phyloP scores from a whole-genome alignment of 2,329 filamentous ascomycete species.

The Ceratocystis variospora region DNA sequence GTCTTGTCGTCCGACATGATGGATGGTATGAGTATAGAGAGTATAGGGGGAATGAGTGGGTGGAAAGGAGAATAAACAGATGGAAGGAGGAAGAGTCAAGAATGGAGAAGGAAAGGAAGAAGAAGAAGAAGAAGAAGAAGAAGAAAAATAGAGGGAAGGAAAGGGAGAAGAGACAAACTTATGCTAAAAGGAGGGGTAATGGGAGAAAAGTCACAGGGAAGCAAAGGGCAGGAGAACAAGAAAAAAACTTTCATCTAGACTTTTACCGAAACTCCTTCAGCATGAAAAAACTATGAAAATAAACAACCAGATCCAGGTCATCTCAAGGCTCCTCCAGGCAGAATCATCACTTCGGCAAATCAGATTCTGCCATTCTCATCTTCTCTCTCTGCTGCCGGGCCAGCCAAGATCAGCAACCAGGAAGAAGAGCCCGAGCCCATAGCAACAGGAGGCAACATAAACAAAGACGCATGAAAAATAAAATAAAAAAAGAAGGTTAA shows the following conservation, averaged over 20 bases:
- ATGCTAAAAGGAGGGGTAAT: conserved; percentile 11
- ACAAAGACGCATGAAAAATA: neutral
- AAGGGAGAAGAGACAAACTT: conserved; percentile 7
- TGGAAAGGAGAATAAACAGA: conserved; percentile 10
- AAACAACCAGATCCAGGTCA: neutral
- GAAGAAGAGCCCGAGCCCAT: neutral
- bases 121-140: conserved; percentile 13
- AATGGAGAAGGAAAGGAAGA: conserved; percentile 5
- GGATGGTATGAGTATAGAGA: conserved; percentile 19
- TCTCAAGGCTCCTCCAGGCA: neutral
- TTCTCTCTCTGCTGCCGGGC: neutral
- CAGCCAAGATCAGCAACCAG: neutral
- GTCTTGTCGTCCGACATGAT: conserved; percentile 27
- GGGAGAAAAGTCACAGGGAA: conserved; percentile 8
- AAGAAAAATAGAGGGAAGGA: conserved; percentile 18
- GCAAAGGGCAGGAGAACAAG: neutral
- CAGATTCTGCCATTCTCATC: conserved; percentile 1
- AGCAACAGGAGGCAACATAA: neutral
- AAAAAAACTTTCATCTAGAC: conserved; percentile 1
- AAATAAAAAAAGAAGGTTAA: neutral
- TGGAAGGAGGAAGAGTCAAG: neutral
- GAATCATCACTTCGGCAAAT: neutral
- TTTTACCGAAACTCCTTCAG: neutral
- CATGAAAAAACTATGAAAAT: conserved; percentile 9
- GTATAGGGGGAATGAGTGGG: conserved; percentile 14